Conservation (phyloP, 1,139 yeast species). For the Yamadazyma triangularis region DNA sequence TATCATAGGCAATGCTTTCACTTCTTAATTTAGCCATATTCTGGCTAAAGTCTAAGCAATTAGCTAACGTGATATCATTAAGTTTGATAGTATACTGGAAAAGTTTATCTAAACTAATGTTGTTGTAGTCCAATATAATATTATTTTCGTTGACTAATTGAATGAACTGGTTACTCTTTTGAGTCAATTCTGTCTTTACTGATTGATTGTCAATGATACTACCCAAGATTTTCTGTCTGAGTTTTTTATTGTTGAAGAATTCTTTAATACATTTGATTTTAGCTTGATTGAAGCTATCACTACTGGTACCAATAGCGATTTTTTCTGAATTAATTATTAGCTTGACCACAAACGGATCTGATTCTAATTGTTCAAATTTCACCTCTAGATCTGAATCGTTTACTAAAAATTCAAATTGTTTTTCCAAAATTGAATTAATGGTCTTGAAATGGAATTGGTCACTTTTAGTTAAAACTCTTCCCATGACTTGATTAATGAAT, state of each 20-base stretch:
- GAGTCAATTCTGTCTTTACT: slow-evolving; percentile 2
- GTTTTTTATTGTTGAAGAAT: slow-evolving; percentile 12
- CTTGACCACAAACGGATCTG: slow-evolving; percentile 31
- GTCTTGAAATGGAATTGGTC: slow-evolving; percentile 4
- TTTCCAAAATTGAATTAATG: slow-evolving; percentile 3
- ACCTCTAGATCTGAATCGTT: slow-evolving; percentile 3
- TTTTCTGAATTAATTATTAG: slow-evolving; percentile 20
- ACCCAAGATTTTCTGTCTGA: slow-evolving; percentile 7
- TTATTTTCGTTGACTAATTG: slow-evolving; percentile 4
- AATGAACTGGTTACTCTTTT: slow-evolving; percentile 5
- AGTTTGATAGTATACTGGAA: slow-evolving; percentile 14
- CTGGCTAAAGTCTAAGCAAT: slow-evolving; percentile 27
- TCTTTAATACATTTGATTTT: slow-evolving; percentile 26
- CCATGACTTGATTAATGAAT: slow-evolving; percentile 29
- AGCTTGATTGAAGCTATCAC: slow-evolving; percentile 26
- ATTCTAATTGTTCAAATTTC: slow-evolving; percentile 19
- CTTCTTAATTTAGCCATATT: slow-evolving; percentile 20
- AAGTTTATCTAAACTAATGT: slow-evolving; percentile 4
- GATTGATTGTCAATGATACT: too few species aligned
- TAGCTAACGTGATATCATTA: slow-evolving; percentile 27
- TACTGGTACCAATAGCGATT: slow-evolving; percentile 28
- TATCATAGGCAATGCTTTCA: slow-evolving; percentile 8
- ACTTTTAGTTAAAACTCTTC: background rate
- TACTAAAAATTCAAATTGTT: background rate
- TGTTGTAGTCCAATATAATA: slow-evolving; percentile 6